Evolutionary conservation across 441 rosid genomes (phyloP).

Genomic region (Breynia disticha): DNA sequence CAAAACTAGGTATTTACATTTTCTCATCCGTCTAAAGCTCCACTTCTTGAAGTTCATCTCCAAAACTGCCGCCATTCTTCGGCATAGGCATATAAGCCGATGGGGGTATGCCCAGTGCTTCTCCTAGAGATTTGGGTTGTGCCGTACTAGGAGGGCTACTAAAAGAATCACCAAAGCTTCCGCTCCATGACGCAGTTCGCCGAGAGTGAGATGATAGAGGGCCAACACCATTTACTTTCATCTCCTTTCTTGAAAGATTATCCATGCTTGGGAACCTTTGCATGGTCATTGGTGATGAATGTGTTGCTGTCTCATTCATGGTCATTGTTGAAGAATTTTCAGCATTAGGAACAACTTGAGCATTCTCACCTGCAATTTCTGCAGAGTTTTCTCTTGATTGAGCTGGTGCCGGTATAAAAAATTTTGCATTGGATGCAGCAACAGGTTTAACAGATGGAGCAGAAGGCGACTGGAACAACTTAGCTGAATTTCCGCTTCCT

Average conservation of each 20-base stretch:
- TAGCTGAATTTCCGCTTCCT: conserved; percentile 47
- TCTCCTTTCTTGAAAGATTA: conserved; percentile 36
- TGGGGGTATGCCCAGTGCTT: conserved; percentile 29
- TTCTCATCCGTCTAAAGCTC: conserved; percentile 43
- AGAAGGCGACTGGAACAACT: conserved; percentile 57
- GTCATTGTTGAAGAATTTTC: conserved; percentile 37
- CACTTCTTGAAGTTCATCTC: conserved; percentile 88
- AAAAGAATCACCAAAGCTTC: conserved; percentile 38
- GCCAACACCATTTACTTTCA: conserved; percentile 19
- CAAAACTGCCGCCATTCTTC: conserved; percentile 36
- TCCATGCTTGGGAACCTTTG: conserved; percentile 73
- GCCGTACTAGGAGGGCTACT: conserved; percentile 20
- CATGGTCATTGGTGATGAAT: conserved; percentile 28
- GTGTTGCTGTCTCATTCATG: conserved; percentile 24
- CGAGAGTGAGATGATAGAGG: conserved; percentile 36
- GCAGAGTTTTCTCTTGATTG: conserved; percentile 32
- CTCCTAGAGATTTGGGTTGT: conserved; percentile 27
- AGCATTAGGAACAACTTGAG: conserved; percentile 28
- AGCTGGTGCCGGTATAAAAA: conserved; percentile 67
- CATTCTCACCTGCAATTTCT: conserved; percentile 45
- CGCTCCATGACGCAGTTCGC: conserved; percentile 91
- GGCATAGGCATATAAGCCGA: conserved; percentile 31
- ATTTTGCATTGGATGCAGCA: conserved; percentile 58
- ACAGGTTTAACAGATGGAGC: conserved; percentile 62
- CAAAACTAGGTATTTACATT: conserved; percentile 54